Base-by-base conservation (phyloP, 129 eudicot species). In the Erigeron canadensis region DNA sequence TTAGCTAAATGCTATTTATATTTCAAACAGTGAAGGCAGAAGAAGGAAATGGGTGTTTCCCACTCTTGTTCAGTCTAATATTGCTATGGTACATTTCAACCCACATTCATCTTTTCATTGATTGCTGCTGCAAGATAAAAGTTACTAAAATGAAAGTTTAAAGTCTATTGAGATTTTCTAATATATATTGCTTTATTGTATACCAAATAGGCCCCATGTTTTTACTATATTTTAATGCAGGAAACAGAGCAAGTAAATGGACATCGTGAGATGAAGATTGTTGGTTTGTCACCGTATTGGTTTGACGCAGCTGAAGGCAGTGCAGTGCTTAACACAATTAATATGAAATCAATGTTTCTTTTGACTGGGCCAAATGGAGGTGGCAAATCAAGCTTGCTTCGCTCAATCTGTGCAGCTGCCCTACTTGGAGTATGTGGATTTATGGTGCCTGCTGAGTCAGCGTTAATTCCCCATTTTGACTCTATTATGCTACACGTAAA, bases 331-430 rank as follows among this genome's bases (percentile, higher is more conserved):
- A 94, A 94, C 72, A 84, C 81, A 19, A 82, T 94, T 40, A 83
- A 88, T 68, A 94, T 94, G 96, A 83, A 84, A 54, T 87, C 98
- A 60, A 72, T 94, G 65, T 89, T 94, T 78, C 87, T 94, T 62
- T 83, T 94, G 80, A 94, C 98, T 3, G 98, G 98, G 69, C 98
- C 98, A 43, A 94, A 94, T 71, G 98, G 98, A 12, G 98, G 98
- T 40, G 98, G 98, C 60, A 94, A 94, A 85, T 94, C 98, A 63
- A 94, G 98, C 75, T 79, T 94, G 69, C 87, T 94, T 67, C 81
- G 98, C 43, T 89, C 98, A 46, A 84, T 89, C 69, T 87, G 95
- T 80, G 98, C 98, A 58, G 96, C 98, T 57, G 90, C 98, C 46
- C 68, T 94, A 56, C 84, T 94, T 39, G 98, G 96, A 66, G 86